Conservation (phyloP, 192 early-diverging fungal species). For the Umbelopsis sp. region DNA sequence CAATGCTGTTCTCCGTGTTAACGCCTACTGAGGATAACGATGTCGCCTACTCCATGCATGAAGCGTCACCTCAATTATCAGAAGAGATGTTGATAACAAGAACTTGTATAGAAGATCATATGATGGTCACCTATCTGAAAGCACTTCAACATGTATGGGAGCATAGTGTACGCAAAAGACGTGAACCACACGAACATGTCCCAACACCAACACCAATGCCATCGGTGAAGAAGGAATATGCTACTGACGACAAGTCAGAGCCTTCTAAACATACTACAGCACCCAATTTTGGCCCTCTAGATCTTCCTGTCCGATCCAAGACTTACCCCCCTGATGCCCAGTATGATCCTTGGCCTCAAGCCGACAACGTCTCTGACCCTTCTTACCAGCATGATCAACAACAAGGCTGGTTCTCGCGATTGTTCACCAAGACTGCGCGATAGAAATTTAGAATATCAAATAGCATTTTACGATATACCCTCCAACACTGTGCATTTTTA, state of each 20-base stretch:
- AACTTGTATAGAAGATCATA: constrained; percentile 43
- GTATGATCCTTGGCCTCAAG: background rate
- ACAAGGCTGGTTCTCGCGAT: background rate
- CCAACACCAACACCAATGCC: background rate
- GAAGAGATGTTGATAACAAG: constrained; percentile 38
- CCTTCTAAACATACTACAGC: background rate
- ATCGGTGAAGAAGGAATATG: background rate
- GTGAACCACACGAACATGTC: background rate
- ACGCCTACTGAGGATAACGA: constrained; percentile 11
- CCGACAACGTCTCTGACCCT: background rate
- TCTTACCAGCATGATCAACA: background rate
- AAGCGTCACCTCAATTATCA: constrained; percentile 24
- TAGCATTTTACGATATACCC: background rate
- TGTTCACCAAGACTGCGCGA: background rate
- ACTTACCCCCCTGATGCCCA: background rate
- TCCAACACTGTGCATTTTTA: background rate
- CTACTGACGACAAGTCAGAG: background rate
- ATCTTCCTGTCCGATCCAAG: background rate
- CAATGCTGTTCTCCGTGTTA: constrained; percentile 2
- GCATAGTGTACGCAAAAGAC: background rate
- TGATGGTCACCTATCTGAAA: constrained; percentile 37
- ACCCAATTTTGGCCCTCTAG: background rate
- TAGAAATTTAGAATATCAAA: constrained; percentile 1
- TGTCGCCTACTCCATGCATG: constrained; percentile 32
- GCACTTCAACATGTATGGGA: constrained; percentile 29